Evolutionary conservation across 1,284 basidiomycete species (phyloP), one percentile per base, ranked within the genome.

Genomic region (Heterobasidion occidentale): DNA sequence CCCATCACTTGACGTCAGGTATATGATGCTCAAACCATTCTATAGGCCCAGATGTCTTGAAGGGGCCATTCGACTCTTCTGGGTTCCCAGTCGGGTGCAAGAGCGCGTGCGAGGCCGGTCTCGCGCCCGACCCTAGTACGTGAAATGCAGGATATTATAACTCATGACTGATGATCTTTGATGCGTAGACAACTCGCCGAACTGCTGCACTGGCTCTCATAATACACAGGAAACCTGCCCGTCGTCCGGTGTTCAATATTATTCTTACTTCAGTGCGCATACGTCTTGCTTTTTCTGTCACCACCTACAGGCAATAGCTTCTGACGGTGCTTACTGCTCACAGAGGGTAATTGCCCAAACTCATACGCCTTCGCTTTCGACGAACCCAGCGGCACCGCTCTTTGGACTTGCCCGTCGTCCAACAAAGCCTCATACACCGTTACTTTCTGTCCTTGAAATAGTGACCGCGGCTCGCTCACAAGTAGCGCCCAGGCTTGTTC

Each of bases 11-110:
- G 1, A 42, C 1, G 6, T 12, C 7, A 73, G n/a, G 38, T 5
- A 27, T 27, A 27, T 6, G 70, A 7, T 62, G 74, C 33, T 74
- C 77, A 14, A 75, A 76, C 58, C 74, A 74, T 1, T 68, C 61
- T 36, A 27, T 51, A 81, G 80, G 80, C 61, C 84, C 83, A 38
- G 67, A 71, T 17, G 62, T 70, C 5, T 68, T 83, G 45, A 74
- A 76, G 60, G 83, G 82, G 7, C 81, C 82, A 7, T 72, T 67
- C 59, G 79, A 81, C 64, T 68, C 75, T 3, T 65, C 69, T 36
- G 83, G 84, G 7, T 71, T 71, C 65, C 74, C 74, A 5, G 74
- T 81, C 33, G 83, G 81, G 7, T 84, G 83, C 72, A 77, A 77
- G 65, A 79, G 76, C 53, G 79, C 84, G 2, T 87, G 84, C 66